A percentile compares a stretch with the other conserved stretches of the same genome.
Conservation (phyloP, 2,329 filamentous ascomycete species). For the Phaeophleospora eucalypticola region DNA sequence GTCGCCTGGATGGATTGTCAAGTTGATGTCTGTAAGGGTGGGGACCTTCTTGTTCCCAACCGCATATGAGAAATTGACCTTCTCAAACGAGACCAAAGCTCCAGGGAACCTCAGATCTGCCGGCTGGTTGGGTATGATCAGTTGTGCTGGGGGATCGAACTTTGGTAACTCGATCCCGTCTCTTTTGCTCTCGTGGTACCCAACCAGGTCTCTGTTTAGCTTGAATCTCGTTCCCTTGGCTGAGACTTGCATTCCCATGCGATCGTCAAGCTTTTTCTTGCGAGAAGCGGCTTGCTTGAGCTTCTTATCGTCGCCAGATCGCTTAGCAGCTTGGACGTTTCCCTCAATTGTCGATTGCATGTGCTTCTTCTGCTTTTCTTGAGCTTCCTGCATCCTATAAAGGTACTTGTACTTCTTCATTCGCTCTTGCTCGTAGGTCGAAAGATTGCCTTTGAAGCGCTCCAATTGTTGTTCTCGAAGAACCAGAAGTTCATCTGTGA, state of each 20-base stretch:
- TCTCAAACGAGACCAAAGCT: slow-evolving; percentile 68
- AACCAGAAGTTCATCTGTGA: slow-evolving; percentile 72
- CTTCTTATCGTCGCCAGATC: slow-evolving; percentile 78
- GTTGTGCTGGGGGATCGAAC: slow-evolving; percentile 54
- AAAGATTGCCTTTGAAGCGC: slow-evolving; percentile 71
- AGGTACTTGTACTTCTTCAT: slow-evolving; percentile 46
- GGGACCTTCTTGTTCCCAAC: slow-evolving; percentile 36
- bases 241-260: slow-evolving; percentile 71
- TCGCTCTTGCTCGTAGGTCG: slow-evolving; percentile 66
- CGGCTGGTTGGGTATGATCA: slow-evolving; percentile 50
- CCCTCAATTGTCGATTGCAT: slow-evolving; percentile 73
- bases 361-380: slow-evolving; percentile 75
- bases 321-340: slow-evolving; percentile 70
- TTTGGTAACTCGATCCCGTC: slow-evolving; percentile 68
- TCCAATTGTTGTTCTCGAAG: slow-evolving; percentile 67
- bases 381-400: slow-evolving; percentile 72
- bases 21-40: slow-evolving; percentile 59
- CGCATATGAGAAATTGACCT: slow-evolving; percentile 61
- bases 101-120: slow-evolving; percentile 48
- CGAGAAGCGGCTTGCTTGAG: slow-evolving; percentile 78
- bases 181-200: slow-evolving; percentile 52
- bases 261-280: slow-evolving; percentile 78
- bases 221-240: slow-evolving; percentile 73
- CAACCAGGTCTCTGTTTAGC: slow-evolving; percentile 67
- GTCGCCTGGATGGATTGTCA: slow-evolving; percentile 70